phyloP scores from a whole-genome alignment of 1,284 basidiomycete genomes.

The Ganoderma lucidum region DNA sequence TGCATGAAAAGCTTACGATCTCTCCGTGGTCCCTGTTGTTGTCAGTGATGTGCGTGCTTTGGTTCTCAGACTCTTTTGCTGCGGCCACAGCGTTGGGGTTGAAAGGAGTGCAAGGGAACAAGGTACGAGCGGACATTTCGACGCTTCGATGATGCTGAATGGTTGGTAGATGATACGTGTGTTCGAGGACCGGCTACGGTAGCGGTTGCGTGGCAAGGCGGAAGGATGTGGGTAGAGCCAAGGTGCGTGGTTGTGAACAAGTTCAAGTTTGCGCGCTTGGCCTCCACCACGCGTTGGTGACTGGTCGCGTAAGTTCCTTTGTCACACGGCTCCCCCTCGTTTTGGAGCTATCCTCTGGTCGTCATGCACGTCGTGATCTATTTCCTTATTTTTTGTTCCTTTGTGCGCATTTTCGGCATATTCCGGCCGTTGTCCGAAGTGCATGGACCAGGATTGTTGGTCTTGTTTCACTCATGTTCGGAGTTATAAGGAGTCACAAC shows the following conservation, averaged over 20 bases:
- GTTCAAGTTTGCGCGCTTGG: conserved; percentile 8
- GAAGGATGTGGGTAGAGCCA: neutral
- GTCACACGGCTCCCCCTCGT: neutral
- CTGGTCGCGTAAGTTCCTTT: conserved; percentile 1
- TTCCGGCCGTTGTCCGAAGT: neutral
- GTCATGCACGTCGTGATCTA: neutral
- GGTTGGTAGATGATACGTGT: neutral
- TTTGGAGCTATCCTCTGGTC: neutral
- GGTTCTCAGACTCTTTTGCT: neutral
- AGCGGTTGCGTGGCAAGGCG: neutral
- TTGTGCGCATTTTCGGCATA: neutral
- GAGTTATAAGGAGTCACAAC: neutral
- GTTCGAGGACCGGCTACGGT: neutral
- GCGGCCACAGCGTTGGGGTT: neutral
- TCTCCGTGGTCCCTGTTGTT: neutral
- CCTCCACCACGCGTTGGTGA: neutral
- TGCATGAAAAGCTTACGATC: neutral
- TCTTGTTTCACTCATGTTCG: neutral
- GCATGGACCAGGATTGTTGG: neutral
- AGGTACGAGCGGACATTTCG: neutral
- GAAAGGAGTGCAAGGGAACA: neutral
- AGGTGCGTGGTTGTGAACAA: conserved; percentile 3
- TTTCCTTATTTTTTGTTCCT: conserved; percentile 1
- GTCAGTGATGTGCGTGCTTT: neutral
- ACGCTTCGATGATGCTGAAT: neutral